Evolutionary conservation across 345 rosid genomes (phyloP), one percentile per base, ranked within the genome.

Genomic region (Raphanus sativus): DNA sequence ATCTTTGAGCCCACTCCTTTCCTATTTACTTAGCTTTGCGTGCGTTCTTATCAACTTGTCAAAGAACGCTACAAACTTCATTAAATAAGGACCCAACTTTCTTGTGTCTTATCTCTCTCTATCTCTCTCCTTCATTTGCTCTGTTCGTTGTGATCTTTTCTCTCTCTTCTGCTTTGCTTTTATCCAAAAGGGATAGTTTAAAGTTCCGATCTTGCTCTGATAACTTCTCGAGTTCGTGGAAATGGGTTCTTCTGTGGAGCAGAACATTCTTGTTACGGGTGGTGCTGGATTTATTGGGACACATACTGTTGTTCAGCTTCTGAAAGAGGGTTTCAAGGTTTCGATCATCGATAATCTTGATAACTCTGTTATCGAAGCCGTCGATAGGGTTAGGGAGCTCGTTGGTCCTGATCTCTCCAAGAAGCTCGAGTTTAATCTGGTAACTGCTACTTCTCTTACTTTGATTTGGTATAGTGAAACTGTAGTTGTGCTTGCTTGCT

Each of bases 31-130:
- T 67, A 1, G 77, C 74, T 66, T 73, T 78, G 77, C 77, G 77
- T 79, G 78, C 74, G 21, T 73, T 67, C 82, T 79, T 67, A 73
- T 79, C 82, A 50, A 61, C 82, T 79, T 54, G 70, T 38, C 17
- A 12, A 9, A 65, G 40, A 71, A 71, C 73, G 56, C 67, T 28
- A 71, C 29, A 56, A 59, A 1, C 2, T 0, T 66, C 77, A 66
- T 32, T 73, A 30, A 71, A 71, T 65, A 77, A 58, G 61, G 24
- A 65, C 68, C 67, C 73, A 25, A 58, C 32, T 58, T 28, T 59
- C 17, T 2, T 24, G 62, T 9, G 30, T 29, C 17, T 21, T 61
- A 1, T 48, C 29, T 17, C 17, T 11, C 21, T 21, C 21, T 21
- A 21, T 75, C 52, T 9, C 15, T 32, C 76, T 67, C 73, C 77